Percentiles rank a stretch among this genome's conserved stretches.
These are phyloP conservation scores for Gremmenia infestans DNA, from an alignment of 2,329 filamentous ascomycete species.

Conservation along the genomic window DNA sequence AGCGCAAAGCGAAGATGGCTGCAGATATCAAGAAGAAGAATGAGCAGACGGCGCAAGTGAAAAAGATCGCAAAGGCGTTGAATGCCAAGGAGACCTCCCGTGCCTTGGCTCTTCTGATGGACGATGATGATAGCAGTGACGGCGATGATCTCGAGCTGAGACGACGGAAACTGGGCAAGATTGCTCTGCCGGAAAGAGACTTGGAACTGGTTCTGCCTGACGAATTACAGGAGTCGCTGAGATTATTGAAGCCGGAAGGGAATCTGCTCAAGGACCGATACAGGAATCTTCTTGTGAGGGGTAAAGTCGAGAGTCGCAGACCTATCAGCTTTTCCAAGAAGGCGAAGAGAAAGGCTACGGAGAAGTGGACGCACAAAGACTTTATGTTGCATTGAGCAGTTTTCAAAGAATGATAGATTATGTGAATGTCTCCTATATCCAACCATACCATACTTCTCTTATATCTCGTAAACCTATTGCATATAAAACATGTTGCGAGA, in stretches of 20 bases:
- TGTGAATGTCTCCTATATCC: too few relatives aligned
- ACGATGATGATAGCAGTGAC: constrained; percentile 48
- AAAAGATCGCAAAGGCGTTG: constrained; percentile 62
- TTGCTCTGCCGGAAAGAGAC: constrained; percentile 69
- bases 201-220: constrained; percentile 78
- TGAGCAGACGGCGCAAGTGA: constrained; percentile 66
- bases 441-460: too few relatives aligned
- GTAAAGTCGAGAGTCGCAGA: constrained; percentile 80
- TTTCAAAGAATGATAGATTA: not conserved
- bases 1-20: constrained; percentile 71
- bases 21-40: constrained; percentile 68
- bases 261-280: constrained; percentile 91
- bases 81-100: constrained; percentile 50
- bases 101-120: constrained; percentile 40
- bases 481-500: too few relatives aligned
- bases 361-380: constrained; percentile 99
- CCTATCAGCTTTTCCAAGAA: constrained; percentile 78
- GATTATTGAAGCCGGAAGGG: constrained; percentile 88
- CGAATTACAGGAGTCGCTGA: constrained; percentile 74
- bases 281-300: constrained; percentile 79
- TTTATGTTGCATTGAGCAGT: constrained; percentile 46
- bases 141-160: constrained; percentile 61
- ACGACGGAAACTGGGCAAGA: constrained; percentile 68
- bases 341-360: constrained; percentile 72
- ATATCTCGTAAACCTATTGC: too few relatives aligned